Conservation (phyloP, 202 grass and related monocot species). For the Tripidium arundinaceum region DNA sequence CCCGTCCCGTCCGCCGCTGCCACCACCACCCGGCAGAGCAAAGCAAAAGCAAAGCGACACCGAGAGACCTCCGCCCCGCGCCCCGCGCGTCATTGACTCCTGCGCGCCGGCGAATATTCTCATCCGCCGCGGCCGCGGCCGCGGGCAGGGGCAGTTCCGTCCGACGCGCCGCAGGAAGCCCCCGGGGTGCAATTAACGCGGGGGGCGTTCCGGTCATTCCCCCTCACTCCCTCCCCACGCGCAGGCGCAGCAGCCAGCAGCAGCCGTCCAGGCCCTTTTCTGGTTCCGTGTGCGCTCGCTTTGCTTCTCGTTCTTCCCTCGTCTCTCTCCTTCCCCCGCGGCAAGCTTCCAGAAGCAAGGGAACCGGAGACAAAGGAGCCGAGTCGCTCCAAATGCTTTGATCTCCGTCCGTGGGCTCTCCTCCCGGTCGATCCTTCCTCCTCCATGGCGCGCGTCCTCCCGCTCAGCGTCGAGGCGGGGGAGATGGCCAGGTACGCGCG, state of each 20-base stretch:
- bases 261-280: background rate
- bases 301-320: background rate
- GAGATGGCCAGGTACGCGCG: conserved; percentile 31
- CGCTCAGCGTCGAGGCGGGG: conserved; percentile 29
- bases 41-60: background rate
- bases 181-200: background rate
- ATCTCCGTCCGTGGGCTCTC: background rate
- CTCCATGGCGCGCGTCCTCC: conserved; percentile 39
- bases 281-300: background rate
- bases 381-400: background rate
- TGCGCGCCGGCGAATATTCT: conserved; percentile 25
- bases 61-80: background rate
- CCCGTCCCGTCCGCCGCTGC: background rate
- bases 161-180: background rate
- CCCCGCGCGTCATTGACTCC: background rate
- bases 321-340: background rate
- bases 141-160: conserved; percentile 32
- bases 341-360: conserved; percentile 13
- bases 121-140: background rate
- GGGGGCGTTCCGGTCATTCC: conserved; percentile 7
- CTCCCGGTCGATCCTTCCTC: background rate
- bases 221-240: background rate
- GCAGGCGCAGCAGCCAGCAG: background rate
- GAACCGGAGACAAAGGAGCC: background rate
- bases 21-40: background rate